phyloP scores from a whole-genome alignment of 1,284 basidiomycete genomes.

The Filobasidium uniguttulatum region DNA sequence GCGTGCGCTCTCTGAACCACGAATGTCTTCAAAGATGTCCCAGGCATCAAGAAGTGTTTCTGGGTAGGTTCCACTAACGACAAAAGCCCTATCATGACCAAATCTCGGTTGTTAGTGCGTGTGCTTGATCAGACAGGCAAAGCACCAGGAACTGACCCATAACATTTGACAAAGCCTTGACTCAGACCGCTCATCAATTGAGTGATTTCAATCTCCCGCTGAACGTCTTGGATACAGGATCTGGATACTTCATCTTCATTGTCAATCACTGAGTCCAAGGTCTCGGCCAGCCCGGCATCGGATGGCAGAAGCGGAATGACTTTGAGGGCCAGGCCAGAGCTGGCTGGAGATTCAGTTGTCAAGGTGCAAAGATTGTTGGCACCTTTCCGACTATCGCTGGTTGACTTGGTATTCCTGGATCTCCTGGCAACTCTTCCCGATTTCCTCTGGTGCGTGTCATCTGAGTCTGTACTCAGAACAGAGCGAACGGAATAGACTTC shows the following conservation, averaged over 20 bases:
- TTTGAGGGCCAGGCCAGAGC: no score
- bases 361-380: no score
- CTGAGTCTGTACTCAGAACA: neutral
- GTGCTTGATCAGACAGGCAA: neutral
- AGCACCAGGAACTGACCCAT: constrained; percentile 40
- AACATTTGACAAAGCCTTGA: constrained; percentile 59
- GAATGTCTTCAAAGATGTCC: constrained; percentile 61
- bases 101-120: no score
- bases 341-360: no score
- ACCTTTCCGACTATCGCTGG: no score
- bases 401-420: no score
- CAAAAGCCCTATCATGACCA: constrained; percentile 45
- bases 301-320: neutral
- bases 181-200: constrained; percentile 58
- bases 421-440: no score
- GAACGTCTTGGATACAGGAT: constrained; percentile 58
- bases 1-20: constrained; percentile 68
- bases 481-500: constrained; percentile 73
- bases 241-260: constrained; percentile 39
- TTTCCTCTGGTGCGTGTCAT: neutral
- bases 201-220: constrained; percentile 78
- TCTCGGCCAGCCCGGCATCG: no score
- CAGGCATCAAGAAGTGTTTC: constrained; percentile 60
- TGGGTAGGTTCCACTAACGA: constrained; percentile 77
- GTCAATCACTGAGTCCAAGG: no score